phyloP scores from a whole-genome alignment of 768 basidiomycete species.

The Mycena vulgaris region DNA sequence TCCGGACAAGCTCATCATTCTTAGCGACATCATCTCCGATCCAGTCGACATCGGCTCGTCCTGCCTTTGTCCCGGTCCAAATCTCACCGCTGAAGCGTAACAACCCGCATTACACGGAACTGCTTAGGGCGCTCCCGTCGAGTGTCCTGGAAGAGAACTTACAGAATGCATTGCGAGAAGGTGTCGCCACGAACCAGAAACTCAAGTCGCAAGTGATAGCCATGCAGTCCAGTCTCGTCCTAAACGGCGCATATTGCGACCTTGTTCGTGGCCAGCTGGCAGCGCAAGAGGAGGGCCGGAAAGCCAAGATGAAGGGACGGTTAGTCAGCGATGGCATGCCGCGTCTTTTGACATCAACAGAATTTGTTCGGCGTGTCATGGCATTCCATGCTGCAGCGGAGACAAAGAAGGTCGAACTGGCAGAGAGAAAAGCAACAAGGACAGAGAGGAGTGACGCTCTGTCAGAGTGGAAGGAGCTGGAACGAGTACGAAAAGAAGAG shows the following conservation, averaged over 20 bases:
- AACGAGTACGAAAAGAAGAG: background rate
- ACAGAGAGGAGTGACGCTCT: background rate
- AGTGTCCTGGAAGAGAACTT: slow-evolving; percentile 17
- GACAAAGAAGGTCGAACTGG: background rate
- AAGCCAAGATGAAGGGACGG: slow-evolving; percentile 35
- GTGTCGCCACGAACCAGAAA: background rate
- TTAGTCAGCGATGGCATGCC: slow-evolving; percentile 45
- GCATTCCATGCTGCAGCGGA: slow-evolving; percentile 12
- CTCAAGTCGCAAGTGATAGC: slow-evolving; percentile 29
- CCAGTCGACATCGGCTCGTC: slow-evolving; percentile 1
- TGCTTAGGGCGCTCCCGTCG: background rate
- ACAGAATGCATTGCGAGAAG: slow-evolving; percentile 27
- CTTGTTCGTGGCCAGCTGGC: slow-evolving; percentile 39
- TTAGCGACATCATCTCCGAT: slow-evolving; percentile 30
- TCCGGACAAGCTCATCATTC: slow-evolving; percentile 15
- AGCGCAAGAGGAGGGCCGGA: slow-evolving; percentile 36
- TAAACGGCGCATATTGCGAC: slow-evolving; percentile 42
- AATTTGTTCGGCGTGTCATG: slow-evolving; percentile 12
- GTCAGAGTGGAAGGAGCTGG: slow-evolving; percentile 24
- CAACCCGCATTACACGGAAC: background rate
- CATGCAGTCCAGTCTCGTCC: slow-evolving; percentile 43
- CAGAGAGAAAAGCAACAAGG: background rate
- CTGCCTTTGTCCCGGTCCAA: background rate
- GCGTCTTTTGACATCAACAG: slow-evolving; percentile 32
- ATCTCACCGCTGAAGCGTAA: slow-evolving; percentile 4